Evolutionary conservation across 177 flowering plant species (phyloP), one percentile per base, ranked within the genome.

Genomic region (Telopea speciosissima): DNA sequence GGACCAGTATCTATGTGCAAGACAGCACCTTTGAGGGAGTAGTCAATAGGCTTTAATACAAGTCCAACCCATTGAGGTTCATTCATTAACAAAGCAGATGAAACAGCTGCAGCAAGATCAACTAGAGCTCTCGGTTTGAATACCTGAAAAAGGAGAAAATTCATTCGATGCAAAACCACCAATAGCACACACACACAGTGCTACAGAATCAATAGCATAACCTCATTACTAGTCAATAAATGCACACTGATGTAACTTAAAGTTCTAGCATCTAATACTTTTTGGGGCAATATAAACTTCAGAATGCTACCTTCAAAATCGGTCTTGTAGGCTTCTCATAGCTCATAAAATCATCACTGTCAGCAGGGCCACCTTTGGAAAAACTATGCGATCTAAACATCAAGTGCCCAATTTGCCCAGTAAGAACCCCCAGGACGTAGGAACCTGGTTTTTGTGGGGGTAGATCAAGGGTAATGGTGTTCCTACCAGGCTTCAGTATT

Each of bases 401-500:
- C 76, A 95, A 79, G 54, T 85, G 86, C 68, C 99, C 97, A 85
- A 95, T 91, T 77, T 86, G 97, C 60, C 99, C 99, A 36, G 99
- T 95, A 70, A 95, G 85, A 79, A 87, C 98, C 40, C 97, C 99
- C 82, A 95, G 80, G 60, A 95, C 97, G 81, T 95, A 95, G 28
- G 94, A 90, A 75, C 99, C 99, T 63, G 99, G 96, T 69, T 84
- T 89, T 70, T 92, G 99, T 33, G 97, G 97, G 42, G 97, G 97
- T 59, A 95, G 68, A 52, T 81, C 73, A 68, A 95, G 83, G 42
- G 88, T 87, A 67, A 93, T 86, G 36, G 79, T 79, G 81, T 92
- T 95, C 79, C 77, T 88, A 5, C 98, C 99, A 72, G 98, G 94
- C 69, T 82, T 81, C 68, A 95, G 72, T 59, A 90, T 79, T 45